phyloP scores from a whole-genome alignment of 2,329 filamentous ascomycete genomes.

The Diaporthe australafricana region DNA sequence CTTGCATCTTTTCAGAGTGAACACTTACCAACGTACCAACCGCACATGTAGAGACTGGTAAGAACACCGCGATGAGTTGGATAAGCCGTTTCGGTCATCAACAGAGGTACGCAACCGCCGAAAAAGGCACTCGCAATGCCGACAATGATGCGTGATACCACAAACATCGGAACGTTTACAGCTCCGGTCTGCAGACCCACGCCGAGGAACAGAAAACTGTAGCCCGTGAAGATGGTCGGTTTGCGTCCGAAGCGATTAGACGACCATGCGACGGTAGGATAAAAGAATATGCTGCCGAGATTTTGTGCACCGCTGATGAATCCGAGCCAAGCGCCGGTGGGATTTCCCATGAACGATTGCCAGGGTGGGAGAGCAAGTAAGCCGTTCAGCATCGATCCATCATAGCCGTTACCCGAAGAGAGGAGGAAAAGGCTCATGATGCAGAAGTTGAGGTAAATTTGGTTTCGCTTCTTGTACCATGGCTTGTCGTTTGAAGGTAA shows the following conservation, averaged over 20 bases:
- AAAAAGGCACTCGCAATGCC: constrained; percentile 4
- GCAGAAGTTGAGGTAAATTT: constrained; percentile 8
- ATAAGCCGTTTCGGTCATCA: constrained; percentile 10
- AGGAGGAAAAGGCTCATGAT: constrained; percentile 10
- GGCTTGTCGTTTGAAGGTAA: constrained; percentile 2
- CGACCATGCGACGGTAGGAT: constrained; percentile 26
- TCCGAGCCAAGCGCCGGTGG: constrained; percentile 11
- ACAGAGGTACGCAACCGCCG: neutral
- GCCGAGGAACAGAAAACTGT: constrained; percentile 18
- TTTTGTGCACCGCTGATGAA: constrained; percentile 7
- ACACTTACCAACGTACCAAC: constrained; percentile 33
- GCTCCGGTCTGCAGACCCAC: constrained; percentile 2
- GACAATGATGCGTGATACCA: neutral
- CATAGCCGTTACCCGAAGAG: constrained; percentile 1
- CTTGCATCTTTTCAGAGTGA: neutral
- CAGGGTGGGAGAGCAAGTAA: constrained; percentile 10
- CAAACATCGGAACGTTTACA: constrained; percentile 3
- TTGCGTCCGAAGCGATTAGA: constrained; percentile 23
- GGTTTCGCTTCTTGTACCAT: constrained; percentile 19
- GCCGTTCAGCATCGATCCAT: constrained; percentile 15
- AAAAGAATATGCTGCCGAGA: constrained; percentile 16
- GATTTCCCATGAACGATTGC: constrained; percentile 1
- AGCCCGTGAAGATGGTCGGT: constrained; percentile 12
- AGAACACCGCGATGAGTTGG: constrained; percentile 13
- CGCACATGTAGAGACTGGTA: constrained; percentile 28